Evolutionary conservation across 768 basidiomycete species (phyloP).

Genomic region (Xanthoconium stramineum): DNA sequence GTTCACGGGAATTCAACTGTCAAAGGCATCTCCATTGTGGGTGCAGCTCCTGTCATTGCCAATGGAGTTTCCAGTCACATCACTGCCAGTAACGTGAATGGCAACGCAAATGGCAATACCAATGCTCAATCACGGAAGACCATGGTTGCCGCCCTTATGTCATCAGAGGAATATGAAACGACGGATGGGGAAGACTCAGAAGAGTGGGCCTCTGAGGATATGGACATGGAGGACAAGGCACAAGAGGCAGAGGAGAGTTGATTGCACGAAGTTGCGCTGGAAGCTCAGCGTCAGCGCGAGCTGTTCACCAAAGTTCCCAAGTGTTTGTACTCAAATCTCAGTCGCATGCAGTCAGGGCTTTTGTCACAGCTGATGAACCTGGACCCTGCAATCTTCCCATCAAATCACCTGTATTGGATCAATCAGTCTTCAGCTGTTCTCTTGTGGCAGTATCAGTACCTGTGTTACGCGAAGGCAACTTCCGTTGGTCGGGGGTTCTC

Average conservation of each 20-base stretch:
- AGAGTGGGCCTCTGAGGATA: conserved; percentile 62
- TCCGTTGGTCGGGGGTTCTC: too few species aligned
- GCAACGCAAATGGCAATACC: background rate
- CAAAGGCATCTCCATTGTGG: conserved; percentile 9
- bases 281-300: conserved; percentile 65
- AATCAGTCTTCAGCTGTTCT: conserved; percentile 52
- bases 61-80: conserved; percentile 9
- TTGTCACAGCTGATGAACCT: conserved; percentile 72
- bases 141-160: conserved; percentile 46
- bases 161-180: conserved; percentile 48
- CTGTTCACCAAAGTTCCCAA: conserved; percentile 63
- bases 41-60: conserved; percentile 19
- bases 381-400: conserved; percentile 57
- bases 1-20: conserved; percentile 6
- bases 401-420: conserved; percentile 55
- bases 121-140: conserved; percentile 27
- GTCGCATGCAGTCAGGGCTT: conserved; percentile 52
- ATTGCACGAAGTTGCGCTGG: conserved; percentile 55
- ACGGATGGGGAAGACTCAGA: conserved; percentile 56
- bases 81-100: background rate
- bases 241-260: conserved; percentile 31
- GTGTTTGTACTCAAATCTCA: conserved; percentile 59
- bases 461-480: too few species aligned
- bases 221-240: conserved; percentile 35
- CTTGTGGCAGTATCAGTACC: conserved; percentile 21